Percentiles rank a stretch among this genome's conserved stretches.
Conservation (phyloP, 805 yeast genomes). For the Priceomyces melissophilus region DNA sequence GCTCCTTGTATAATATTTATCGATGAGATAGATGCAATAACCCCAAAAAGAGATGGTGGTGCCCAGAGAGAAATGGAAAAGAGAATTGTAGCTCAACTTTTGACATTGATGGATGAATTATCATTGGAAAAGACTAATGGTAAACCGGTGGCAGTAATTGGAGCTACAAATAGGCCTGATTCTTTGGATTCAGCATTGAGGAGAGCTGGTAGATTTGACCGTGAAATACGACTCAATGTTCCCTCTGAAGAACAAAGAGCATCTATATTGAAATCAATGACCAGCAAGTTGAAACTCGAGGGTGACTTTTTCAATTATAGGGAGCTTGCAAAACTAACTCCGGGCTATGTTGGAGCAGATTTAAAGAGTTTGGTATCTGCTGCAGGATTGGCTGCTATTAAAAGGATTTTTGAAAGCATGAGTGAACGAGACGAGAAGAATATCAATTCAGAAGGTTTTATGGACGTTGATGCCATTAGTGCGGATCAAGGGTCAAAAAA, state of each 20-base stretch:
- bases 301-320: slow-evolving; percentile 64
- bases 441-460: slow-evolving; percentile 15
- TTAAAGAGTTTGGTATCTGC: slow-evolving; percentile 90
- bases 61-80: slow-evolving; percentile 98
- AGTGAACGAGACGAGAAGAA: slow-evolving; percentile 42
- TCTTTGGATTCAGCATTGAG: slow-evolving; percentile 90
- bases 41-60: slow-evolving; percentile 92
- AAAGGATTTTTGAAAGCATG: slow-evolving; percentile 73
- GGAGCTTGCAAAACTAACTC: slow-evolving; percentile 84
- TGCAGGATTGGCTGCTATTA: slow-evolving; percentile 92
- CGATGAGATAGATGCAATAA: slow-evolving; percentile 97
- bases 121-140: slow-evolving; percentile 86
- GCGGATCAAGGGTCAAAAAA: slow-evolving; percentile 4
- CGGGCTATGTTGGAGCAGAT: slow-evolving; percentile 98
- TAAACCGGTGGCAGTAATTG: slow-evolving; percentile 88
- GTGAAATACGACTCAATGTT: slow-evolving; percentile 92
- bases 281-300: slow-evolving; percentile 55
- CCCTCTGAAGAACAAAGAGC: slow-evolving; percentile 83
- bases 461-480: slow-evolving; percentile 29
- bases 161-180: slow-evolving; percentile 97
- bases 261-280: slow-evolving; percentile 73
- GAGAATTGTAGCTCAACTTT: slow-evolving; percentile 90
- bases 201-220: slow-evolving; percentile 94
- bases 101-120: slow-evolving; percentile 92
- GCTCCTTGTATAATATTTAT: slow-evolving; percentile 94